A percentile compares a stretch with the other conserved stretches of the same genome.
Conservation (phyloP, 257 asterid genomes). For the Nicotiana otophora region DNA sequence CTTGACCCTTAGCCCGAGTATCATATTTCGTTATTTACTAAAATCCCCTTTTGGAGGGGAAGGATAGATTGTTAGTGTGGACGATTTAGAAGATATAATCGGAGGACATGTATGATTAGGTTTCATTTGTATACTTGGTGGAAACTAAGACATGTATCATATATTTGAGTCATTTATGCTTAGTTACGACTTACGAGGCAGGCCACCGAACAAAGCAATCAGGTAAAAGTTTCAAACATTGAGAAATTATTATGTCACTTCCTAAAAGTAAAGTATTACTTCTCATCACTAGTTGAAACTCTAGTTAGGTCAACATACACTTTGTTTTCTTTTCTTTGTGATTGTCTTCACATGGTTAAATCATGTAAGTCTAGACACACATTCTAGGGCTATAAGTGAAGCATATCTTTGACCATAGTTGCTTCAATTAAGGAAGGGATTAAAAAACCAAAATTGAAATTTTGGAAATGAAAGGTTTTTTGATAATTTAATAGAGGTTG, state of each 20-base stretch:
- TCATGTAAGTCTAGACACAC: not conserved
- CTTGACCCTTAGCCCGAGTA: too few species aligned
- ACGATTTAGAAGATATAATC: too few species aligned
- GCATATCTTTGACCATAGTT: not conserved
- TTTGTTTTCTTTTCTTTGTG: not conserved
- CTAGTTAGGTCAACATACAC: constrained; percentile 6
- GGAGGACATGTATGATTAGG: too few species aligned
- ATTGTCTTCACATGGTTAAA: constrained; percentile 19
- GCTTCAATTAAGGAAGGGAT: not conserved
- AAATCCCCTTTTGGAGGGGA: too few species aligned
- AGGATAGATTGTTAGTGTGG: too few species aligned
- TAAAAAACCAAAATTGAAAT: not conserved
- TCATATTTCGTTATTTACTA: too few species aligned
- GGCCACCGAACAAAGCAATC: not conserved
- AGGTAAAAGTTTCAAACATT: not conserved
- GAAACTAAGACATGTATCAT: too few species aligned
- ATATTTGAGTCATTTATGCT: not conserved
- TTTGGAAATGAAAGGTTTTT: too few species aligned
- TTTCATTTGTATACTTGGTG: too few species aligned
- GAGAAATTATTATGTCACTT: constrained; percentile 12
- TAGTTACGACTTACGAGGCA: too few species aligned
- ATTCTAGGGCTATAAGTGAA: not conserved
- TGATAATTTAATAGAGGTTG: too few species aligned
- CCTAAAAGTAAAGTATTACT: not conserved
- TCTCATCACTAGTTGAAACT: constrained; percentile 9